phyloP scores from a whole-genome alignment of 805 yeast species.

The Teunomyces pallodes region DNA sequence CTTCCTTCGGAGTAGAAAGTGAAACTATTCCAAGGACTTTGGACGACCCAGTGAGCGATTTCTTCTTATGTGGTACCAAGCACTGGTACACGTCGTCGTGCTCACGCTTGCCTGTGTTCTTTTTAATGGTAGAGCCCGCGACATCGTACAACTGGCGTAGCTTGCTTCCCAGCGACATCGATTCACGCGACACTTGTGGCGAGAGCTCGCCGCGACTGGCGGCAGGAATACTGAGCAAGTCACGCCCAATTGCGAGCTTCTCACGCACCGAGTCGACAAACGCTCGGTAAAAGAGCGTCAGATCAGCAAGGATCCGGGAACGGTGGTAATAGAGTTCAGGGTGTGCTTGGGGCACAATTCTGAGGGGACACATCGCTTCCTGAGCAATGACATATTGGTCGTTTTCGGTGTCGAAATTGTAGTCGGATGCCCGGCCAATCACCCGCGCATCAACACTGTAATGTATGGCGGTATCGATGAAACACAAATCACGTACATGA shows the following conservation, averaged over 20 bases:
- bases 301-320: constrained; percentile 15
- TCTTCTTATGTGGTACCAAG: constrained; percentile 31
- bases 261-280: constrained; percentile 29
- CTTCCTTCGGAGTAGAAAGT: constrained; percentile 33
- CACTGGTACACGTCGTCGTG: constrained; percentile 29
- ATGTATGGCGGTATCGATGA: constrained; percentile 32
- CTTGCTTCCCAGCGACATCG: constrained; percentile 15
- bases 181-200: constrained; percentile 20
- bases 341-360: constrained; percentile 33
- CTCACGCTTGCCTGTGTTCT: constrained; percentile 12
- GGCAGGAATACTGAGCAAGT: constrained; percentile 11
- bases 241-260: constrained; percentile 25
- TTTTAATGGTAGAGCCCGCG: constrained; percentile 18
- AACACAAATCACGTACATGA: constrained; percentile 31
- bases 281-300: constrained; percentile 30
- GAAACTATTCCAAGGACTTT: constrained; percentile 31
- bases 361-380: constrained; percentile 29
- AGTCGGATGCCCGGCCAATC: constrained; percentile 39
- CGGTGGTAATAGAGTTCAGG: constrained; percentile 18
- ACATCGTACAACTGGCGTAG: constrained; percentile 32
- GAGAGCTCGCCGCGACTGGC: constrained; percentile 9
- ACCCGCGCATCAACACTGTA: constrained; percentile 41
- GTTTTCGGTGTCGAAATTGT: constrained; percentile 17
- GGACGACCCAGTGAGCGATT: constrained; percentile 30
- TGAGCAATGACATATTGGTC: constrained; percentile 39